Evolutionary conservation across 2,329 filamentous ascomycete genomes (phyloP).

Genomic region (Davidsoniella eucalypti): DNA sequence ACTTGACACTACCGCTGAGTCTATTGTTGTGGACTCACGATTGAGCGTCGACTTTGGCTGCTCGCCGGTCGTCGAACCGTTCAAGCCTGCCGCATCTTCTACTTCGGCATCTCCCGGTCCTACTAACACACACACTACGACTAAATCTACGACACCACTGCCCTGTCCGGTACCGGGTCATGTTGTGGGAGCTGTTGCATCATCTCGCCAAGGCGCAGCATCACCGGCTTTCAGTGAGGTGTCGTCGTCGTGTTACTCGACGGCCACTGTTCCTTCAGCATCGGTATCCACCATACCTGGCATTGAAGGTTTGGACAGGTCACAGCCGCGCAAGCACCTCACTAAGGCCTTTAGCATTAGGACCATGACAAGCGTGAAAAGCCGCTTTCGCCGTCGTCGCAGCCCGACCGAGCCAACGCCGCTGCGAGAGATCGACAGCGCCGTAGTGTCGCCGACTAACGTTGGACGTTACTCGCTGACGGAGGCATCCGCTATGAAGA

Average conservation of each 20-base stretch:
- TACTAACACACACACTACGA: neutral
- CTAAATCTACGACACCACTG: neutral
- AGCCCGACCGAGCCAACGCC: slow-evolving; percentile 5
- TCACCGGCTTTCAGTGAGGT: slow-evolving; percentile 5
- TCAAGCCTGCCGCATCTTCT: neutral
- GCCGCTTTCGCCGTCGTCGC: slow-evolving; percentile 9
- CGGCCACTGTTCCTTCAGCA: neutral
- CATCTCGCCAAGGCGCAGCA: neutral
- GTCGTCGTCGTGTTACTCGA: slow-evolving; percentile 7
- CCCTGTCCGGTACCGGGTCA: neutral
- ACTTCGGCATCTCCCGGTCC: neutral
- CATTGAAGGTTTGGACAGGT: neutral
- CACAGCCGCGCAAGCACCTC: slow-evolving; percentile 1
- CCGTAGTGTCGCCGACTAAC: slow-evolving; percentile 4
- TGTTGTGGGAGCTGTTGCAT: neutral
- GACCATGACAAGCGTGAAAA: slow-evolving; percentile 5
- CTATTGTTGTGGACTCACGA: slow-evolving; percentile 8
- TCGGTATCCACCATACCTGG: neutral
- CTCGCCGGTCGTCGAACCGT: neutral
- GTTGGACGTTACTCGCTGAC: slow-evolving; percentile 10
- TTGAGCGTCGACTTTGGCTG: slow-evolving; percentile 9
- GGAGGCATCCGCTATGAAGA: neutral
- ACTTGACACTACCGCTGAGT: slow-evolving; percentile 1
- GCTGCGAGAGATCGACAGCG: slow-evolving; percentile 3
- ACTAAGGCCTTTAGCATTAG: slow-evolving; percentile 6